phyloP scores from a whole-genome alignment of 192 early-diverging fungal species.

The Mortierella antarctica region DNA sequence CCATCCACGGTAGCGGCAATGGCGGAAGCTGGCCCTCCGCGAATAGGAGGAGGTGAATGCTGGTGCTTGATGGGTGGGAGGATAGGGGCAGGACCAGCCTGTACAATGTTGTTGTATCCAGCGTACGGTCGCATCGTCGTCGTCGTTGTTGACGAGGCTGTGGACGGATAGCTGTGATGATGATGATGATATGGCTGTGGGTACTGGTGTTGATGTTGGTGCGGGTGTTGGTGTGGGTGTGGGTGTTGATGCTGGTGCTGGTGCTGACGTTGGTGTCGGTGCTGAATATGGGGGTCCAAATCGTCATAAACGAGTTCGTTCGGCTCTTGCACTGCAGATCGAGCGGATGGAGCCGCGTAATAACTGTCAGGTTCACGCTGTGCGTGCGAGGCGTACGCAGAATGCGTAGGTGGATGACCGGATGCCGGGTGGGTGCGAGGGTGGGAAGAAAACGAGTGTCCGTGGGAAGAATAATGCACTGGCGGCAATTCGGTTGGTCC shows the following conservation, averaged over 20 bases:
- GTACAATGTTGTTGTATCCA: slow-evolving; percentile 11
- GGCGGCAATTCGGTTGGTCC: no score
- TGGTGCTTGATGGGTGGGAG: slow-evolving; percentile 11
- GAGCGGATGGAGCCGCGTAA: no score
- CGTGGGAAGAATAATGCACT: no score
- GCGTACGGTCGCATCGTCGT: slow-evolving; percentile 1
- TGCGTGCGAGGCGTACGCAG: no score
- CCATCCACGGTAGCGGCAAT: neutral
- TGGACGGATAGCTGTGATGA: neutral
- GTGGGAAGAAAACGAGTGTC: no score
- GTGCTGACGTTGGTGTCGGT: neutral
- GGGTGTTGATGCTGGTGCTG: neutral
- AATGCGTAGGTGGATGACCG: no score
- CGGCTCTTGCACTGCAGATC: no score
- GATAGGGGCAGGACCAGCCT: neutral
- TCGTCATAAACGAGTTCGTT: no score
- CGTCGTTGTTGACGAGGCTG: no score
- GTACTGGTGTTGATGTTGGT: neutral
- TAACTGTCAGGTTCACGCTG: no score
- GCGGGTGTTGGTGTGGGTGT: neutral
- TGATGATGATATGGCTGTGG: neutral
- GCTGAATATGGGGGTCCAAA: no score
- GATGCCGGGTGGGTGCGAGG: no score
- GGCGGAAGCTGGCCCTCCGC: neutral
- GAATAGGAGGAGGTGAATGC: neutral